Conservation (phyloP, 768 basidiomycete genomes). For the Boletus vermiculosoides region DNA sequence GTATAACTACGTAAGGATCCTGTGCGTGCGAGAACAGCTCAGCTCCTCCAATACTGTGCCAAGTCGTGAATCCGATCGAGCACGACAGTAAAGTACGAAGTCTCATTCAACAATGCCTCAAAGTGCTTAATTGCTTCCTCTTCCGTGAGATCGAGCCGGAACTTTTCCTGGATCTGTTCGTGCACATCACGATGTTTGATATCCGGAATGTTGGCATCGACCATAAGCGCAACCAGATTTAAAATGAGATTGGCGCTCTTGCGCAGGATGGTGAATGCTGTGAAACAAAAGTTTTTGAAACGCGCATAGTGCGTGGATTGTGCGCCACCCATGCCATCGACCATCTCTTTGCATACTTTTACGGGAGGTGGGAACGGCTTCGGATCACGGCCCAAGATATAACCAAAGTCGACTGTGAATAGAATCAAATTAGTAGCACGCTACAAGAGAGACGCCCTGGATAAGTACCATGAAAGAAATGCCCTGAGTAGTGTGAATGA, state of each 20-base stretch:
- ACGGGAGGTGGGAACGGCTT: conserved; percentile 98
- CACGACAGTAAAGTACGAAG: conserved; percentile 89
- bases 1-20: conserved; percentile 2
- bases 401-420: conserved; percentile 89
- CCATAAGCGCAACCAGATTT: conserved; percentile 95
- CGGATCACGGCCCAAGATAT: conserved; percentile 95
- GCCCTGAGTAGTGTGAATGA: conserved; percentile 44
- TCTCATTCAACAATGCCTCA: conserved; percentile 90
- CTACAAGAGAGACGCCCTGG: neutral
- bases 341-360: conserved; percentile 99
- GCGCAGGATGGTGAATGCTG: conserved; percentile 94
- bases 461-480: conserved; percentile 89
- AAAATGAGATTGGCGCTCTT: conserved; percentile 97
- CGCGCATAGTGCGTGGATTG: conserved; percentile 93
- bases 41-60: conserved; percentile 88
- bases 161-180: conserved; percentile 94
- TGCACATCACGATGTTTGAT: conserved; percentile 90
- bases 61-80: conserved; percentile 92
- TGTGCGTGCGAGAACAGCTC: conserved; percentile 4
- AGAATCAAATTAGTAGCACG: conserved; percentile 10
- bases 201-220: conserved; percentile 96
- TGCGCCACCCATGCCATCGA: conserved; percentile 98
- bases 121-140: conserved; percentile 98
- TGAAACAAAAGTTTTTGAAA: conserved; percentile 96
- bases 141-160: conserved; percentile 89